Evolutionary conservation across 305 asterid genomes (phyloP).

Genomic region (Andrographis paniculata): DNA sequence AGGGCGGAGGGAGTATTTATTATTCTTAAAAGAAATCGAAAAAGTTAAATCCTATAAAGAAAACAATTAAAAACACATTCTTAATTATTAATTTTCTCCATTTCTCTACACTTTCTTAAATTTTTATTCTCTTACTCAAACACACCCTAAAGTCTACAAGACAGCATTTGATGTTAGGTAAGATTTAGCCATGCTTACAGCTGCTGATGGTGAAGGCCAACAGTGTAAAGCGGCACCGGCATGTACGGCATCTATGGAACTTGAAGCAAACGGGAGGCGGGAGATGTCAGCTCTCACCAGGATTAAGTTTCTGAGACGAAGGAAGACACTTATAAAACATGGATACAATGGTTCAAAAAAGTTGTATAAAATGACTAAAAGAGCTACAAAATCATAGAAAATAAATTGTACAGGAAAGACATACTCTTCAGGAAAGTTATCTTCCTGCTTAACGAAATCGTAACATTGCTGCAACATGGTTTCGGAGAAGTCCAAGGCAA

Average conservation of each 20-base stretch:
- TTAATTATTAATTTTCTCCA: no score
- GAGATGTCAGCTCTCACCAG: slow-evolving; percentile 78
- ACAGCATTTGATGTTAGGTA: no score
- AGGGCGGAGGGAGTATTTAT: no score
- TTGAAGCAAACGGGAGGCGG: slow-evolving; percentile 72
- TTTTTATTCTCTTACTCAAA: no score
- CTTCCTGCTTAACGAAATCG: slow-evolving; percentile 69
- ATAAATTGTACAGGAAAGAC: not conserved
- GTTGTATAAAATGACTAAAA: no score
- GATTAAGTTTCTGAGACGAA: slow-evolving; percentile 42
- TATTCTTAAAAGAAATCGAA: no score
- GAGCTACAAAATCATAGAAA: not conserved
- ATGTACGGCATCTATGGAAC: slow-evolving; percentile 72
- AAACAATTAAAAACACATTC: no score
- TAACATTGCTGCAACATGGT: slow-evolving; percentile 67
- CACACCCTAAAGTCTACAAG: no score
- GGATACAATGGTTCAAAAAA: not conserved
- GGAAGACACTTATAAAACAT: slow-evolving; percentile 1
- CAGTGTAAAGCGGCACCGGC: slow-evolving; percentile 96
- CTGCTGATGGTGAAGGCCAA: slow-evolving; percentile 89
- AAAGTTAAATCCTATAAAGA: no score
- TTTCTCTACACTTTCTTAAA: no score
- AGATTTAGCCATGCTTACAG: slow-evolving; percentile 34
- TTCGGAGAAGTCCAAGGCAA: slow-evolving; percentile 83
- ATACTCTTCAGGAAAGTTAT: slow-evolving; percentile 64